These are phyloP conservation scores for Aureococcus anophagefferens DNA, from an alignment of 108 stramenopile species.

Conservation along the genomic window DNA sequence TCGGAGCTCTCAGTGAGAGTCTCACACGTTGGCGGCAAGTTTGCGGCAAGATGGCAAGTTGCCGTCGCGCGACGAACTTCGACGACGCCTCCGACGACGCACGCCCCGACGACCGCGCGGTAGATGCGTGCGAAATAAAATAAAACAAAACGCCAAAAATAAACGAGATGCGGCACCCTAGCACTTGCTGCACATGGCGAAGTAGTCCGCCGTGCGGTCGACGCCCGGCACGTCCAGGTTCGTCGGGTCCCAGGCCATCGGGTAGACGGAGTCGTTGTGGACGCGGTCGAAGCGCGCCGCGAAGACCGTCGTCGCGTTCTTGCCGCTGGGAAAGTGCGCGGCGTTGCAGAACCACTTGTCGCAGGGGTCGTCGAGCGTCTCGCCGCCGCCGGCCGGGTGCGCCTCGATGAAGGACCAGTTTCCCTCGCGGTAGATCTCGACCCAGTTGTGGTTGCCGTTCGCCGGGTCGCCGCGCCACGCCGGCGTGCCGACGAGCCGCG, in stretches of 20 bases:
- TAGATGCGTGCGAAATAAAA: no score
- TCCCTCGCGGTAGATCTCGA: slow-evolving; percentile 54
- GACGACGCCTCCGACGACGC: no score
- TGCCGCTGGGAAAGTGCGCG: neutral
- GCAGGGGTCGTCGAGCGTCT: slow-evolving; percentile 54
- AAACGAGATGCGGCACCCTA: no score
- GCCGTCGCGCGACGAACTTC: no score
- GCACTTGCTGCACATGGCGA: slow-evolving; percentile 44
- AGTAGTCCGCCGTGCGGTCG: slow-evolving; percentile 59
- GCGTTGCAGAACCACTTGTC: slow-evolving; percentile 72
- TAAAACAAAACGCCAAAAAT: no score
- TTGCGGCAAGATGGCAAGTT: no score
- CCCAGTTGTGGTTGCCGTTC: slow-evolving; percentile 82
- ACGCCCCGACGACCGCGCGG: no score
- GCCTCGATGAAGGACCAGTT: slow-evolving; percentile 69
- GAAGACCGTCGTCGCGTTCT: neutral
- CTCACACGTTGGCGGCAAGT: no score
- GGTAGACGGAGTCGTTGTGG: slow-evolving; percentile 28
- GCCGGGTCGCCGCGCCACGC: slow-evolving; percentile 62
- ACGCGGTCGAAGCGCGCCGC: no score
- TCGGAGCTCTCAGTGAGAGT: no score
- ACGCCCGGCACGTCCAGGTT: slow-evolving; percentile 59
- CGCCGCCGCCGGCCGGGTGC: slow-evolving; percentile 45
- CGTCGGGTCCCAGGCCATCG: slow-evolving; percentile 67
- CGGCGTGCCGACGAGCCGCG: slow-evolving; percentile 69